phyloP scores from a whole-genome alignment of 192 early-diverging fungal genomes.

The Pilaira anomala region DNA sequence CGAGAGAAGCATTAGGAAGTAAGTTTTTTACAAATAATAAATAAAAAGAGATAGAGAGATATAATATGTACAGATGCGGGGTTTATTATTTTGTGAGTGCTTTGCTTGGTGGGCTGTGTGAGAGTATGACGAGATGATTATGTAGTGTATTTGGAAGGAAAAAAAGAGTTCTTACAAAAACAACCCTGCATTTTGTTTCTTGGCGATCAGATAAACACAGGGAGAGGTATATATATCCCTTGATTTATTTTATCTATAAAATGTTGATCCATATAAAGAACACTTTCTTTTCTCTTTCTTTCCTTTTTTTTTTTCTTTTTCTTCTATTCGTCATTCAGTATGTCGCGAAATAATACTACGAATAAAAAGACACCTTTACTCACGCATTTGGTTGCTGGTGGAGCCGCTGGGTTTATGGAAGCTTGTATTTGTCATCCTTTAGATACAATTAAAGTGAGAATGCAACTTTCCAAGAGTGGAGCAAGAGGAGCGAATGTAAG shows the following conservation, averaged over 20 bases:
- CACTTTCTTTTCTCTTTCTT: background rate
- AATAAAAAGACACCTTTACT: slow-evolving; percentile 43
- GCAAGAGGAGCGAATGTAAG: slow-evolving; percentile 50
- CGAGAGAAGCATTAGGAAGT: too few relatives aligned
- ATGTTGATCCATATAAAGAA: background rate
- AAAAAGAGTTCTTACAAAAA: too few relatives aligned
- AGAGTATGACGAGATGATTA: too few relatives aligned
- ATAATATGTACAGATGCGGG: too few relatives aligned
- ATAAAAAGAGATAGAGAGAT: too few relatives aligned
- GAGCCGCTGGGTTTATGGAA: slow-evolving; percentile 86
- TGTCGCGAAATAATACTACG: slow-evolving; percentile 13
- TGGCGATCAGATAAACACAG: too few relatives aligned
- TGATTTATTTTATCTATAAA: slow-evolving; percentile 1
- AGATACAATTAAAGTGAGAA: slow-evolving; percentile 96
- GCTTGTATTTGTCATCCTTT: slow-evolving; percentile 87
- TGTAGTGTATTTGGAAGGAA: too few relatives aligned
- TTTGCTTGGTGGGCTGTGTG: too few relatives aligned
- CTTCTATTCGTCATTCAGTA: background rate
- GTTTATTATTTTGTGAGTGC: too few relatives aligned
- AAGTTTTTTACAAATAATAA: too few relatives aligned
- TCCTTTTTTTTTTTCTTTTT: slow-evolving; percentile 9
- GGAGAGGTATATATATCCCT: background rate
- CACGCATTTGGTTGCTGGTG: slow-evolving; percentile 84
- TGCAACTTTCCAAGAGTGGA: slow-evolving; percentile 80
- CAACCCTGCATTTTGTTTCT: too few relatives aligned